Evolutionary conservation across 495 filamentous ascomycete genomes (phyloP), one percentile per base, ranked within the genome.

Genomic region (Choiromyces venosus): DNA sequence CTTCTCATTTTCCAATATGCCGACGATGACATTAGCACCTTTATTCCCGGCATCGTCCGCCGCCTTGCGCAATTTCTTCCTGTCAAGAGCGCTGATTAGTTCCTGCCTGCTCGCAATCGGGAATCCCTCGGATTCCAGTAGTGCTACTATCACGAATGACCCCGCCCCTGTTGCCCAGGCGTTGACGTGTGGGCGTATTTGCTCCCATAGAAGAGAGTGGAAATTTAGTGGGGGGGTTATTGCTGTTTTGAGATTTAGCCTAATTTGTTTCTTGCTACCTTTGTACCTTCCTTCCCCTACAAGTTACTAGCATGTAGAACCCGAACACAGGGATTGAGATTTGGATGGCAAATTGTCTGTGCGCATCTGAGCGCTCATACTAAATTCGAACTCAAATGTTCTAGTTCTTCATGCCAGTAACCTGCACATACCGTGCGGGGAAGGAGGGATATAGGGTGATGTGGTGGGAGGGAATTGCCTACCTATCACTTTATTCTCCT

Each of bases 121-220:
- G 78, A 97, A 97, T 67, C 91, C 91, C 5, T 90, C 87, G 2
- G 91, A 88, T 83, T 98, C 96, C 19, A 93, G 76, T 67, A 99
- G 82, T 1, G 87, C 90, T 33, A 97, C 85, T 19, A 96, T 86
- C 18, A 96, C 90, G 76, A 96, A 98, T 1, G 89, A 89, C 70
- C 92, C 91, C 1, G 88, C 85, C 2, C 94, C 91, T 0, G 88
- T 92, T 0, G 96, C 96, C 95, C 95, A 99, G n/a, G 88, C 82
- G 76, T 93, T 78, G 56, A 96, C 84, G 66, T 93, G 85, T 3
- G 89, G 88, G 75, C 90, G 85, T 81, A 97, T 93, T 71, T 88
- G 85, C 42, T 90, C 88, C 76, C 92, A 98, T 18, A 98, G 83
- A 65, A 91, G 83, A 71, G 87, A 86, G 74, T 92, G 88, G 83